Evolutionary conservation across 163 green algal genomes (phyloP), one percentile per base, ranked within the genome.

Genomic region (Coccomyxa subellipsoidea): DNA sequence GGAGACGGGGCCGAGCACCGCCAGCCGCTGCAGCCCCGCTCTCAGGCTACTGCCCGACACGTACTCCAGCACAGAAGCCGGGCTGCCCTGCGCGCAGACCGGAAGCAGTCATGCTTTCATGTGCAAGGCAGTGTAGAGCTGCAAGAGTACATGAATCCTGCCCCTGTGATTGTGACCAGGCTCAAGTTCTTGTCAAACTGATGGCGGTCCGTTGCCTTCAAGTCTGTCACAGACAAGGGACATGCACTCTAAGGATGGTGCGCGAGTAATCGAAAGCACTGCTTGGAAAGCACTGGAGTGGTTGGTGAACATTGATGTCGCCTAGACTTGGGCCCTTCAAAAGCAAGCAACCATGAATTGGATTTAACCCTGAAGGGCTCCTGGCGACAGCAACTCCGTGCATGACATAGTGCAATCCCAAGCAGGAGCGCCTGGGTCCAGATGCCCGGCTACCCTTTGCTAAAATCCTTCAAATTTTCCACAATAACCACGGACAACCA

Each of bases 41-140:
- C 88, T 88, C 40, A 96, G 88, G 3, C 77, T 89, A 29, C 89
- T 87, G 78, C 91, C 88, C 54, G 87, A 84, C 84, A 95, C 84
- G 81, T 92, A 96, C 88, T 96, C 92, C 36, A 92, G 83, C n/a
- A 95, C 91, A 7, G 88, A 93, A 23, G 86, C 91, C n/a, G 85
- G 87, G 32, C 82, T 85, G 38, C 79, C 80, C 81, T 84, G 40
- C 59, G 80, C 18, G 8, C 59, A 73, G 47, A 18, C 47, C 47
- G 47, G 12, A 18, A 29, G 27, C 66, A 8, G 27, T 73, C 3
- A 73, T 4, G 8, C 66, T 66, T 18, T 66, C 47, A 12, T 29
- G 47, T 66, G 12, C 18, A 12, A 66, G n/a, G 47, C 47, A 66
- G 47, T 66, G 47, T 18, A 66, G 12, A 29, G 12, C 47, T 29